Evolutionary conservation across 164 flowering plant species (phyloP), one percentile per base, ranked within the genome.

Genomic region (Berberis thunbergii): DNA sequence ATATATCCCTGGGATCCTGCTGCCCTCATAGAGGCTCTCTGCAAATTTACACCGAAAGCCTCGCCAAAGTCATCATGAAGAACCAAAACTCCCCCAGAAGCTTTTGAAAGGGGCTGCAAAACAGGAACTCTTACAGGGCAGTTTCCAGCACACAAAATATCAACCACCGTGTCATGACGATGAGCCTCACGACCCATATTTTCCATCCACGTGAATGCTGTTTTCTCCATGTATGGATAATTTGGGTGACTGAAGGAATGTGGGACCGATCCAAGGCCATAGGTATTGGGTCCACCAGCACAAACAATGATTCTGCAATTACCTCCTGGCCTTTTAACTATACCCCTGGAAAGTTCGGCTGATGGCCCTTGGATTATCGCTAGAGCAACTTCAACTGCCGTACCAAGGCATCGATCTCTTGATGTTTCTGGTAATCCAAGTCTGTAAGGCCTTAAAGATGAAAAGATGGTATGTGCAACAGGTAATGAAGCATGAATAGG

Each of bases 1-100:
- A 95, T 72, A 69, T 87, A 71, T 56, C 97, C 99, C 75, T 81
- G 84, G 42, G 97, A 89, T 48, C 97, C 97, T 52, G 94, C 86
- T 8, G 96, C 87, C 67, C 99, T 80, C 10, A 74, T 59, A 44
- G 97, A 77, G 62, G 99, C 97, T 64, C 99, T 81, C 71, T 87
- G 97, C 79, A 94, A 74, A 58, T 94, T 91, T 61, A 85, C 96
- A 57, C 97, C 97, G 75, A 91, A 89, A 54, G 96, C 95, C 77
- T 94, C 99, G 4, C 97, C 99, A 78, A 94, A 94, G 72, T 94
- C 99, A 75, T 94, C 97, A 72, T 95, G 92, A 67, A 91, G 92
- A 70, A 95, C 77, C 66, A 95, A 61, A 64, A 89, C 91, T 62
- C 99, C 99, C 1, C 99, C 97, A 41, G 97, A 89, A 56, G 97